These are phyloP conservation scores for Xylariaceae sp. DNA, from an alignment of 2,329 filamentous ascomycete species.

Conservation along the genomic window DNA sequence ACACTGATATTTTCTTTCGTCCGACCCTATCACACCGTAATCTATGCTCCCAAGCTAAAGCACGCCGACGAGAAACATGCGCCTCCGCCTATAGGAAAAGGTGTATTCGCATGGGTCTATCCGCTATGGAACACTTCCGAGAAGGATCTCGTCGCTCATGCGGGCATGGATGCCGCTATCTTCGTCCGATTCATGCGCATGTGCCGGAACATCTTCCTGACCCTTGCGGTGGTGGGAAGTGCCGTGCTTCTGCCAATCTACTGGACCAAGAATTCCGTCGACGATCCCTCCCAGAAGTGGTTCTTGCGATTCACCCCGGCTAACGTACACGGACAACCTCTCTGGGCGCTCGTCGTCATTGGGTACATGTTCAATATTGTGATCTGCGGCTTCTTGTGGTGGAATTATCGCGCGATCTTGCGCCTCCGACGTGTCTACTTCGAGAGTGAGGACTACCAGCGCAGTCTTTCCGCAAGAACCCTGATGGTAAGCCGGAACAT, in stretches of 20 bases:
- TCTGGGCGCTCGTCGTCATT: conserved; percentile 56
- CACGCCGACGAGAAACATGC: conserved; percentile 86
- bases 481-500: conserved; percentile 49
- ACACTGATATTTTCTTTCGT: conserved; percentile 80
- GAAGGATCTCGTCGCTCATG: conserved; percentile 67
- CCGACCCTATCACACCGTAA: conserved; percentile 82
- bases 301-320: conserved; percentile 56
- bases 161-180: conserved; percentile 85
- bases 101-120: conserved; percentile 80
- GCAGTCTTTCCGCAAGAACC: conserved; percentile 72
- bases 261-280: conserved; percentile 45
- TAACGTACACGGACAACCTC: conserved; percentile 46
- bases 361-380: conserved; percentile 67
- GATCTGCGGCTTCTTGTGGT: conserved; percentile 78
- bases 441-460: conserved; percentile 80
- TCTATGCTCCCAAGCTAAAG: conserved; percentile 92
- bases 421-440: conserved; percentile 73
- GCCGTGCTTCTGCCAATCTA: conserved; percentile 79
- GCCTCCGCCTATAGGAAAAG: conserved; percentile 78
- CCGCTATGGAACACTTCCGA: conserved; percentile 77
- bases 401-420: conserved; percentile 74
- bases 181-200: conserved; percentile 87
- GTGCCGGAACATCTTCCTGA: conserved; percentile 83
- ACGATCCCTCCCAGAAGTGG: conserved; percentile 38
- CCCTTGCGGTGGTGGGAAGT: conserved; percentile 67